Evolutionary conservation across 75 land plant genomes (phyloP).

Genomic region (Adiantum capillusveneris): DNA sequence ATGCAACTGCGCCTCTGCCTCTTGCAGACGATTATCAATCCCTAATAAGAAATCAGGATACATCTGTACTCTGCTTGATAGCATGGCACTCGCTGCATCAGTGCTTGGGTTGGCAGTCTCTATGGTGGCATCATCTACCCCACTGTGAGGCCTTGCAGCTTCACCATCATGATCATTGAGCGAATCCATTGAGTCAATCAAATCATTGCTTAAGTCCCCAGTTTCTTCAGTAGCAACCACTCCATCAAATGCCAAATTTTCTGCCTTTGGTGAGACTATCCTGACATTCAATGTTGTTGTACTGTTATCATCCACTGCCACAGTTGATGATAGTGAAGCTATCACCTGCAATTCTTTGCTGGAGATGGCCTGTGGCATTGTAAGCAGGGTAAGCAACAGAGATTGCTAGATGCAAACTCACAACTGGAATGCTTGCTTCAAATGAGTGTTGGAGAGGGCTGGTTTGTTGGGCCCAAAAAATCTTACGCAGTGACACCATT

Average conservation of each 20-base stretch:
- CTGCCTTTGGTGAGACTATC: conserved; percentile 38
- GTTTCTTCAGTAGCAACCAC: not conserved
- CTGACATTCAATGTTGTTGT: conserved; percentile 18
- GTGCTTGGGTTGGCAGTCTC: not conserved
- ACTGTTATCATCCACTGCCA: conserved; percentile 19
- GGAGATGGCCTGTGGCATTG: conserved; percentile 72
- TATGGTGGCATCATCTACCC: not conserved
- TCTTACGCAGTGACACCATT: no score
- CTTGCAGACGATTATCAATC: conserved; percentile 23
- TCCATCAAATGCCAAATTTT: not conserved
- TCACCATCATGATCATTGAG: not conserved
- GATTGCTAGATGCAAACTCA: no score
- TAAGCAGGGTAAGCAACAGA: no score
- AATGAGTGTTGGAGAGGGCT: no score
- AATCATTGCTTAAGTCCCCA: conserved; percentile 1
- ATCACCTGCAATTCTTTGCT: conserved; percentile 56
- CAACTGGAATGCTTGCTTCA: no score
- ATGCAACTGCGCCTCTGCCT: conserved; percentile 28
- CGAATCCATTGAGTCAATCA: no score
- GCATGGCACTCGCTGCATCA: not conserved
- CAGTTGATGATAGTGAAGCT: conserved; percentile 23
- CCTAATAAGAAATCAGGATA: conserved; percentile 12
- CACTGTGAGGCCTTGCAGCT: not conserved
- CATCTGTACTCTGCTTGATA: not conserved
- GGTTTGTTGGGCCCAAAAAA: no score